A percentile compares a stretch with the other conserved stretches of the same genome.
Conservation (phyloP, 768 basidiomycete species). For the Kwoniella bestiolae region DNA sequence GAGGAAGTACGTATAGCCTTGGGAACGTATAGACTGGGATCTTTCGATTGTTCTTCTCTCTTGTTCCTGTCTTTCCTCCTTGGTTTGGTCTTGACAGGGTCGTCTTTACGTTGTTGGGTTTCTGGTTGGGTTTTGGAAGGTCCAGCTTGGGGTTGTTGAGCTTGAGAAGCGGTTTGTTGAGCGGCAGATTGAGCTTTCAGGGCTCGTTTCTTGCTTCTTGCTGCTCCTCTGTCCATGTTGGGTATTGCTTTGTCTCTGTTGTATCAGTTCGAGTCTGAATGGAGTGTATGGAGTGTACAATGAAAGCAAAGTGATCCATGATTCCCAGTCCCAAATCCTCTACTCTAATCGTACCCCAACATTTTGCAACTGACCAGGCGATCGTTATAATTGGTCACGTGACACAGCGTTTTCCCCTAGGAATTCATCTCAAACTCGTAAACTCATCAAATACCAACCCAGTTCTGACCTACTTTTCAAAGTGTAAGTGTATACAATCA, state of each 20-base stretch:
- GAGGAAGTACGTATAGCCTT: conserved; percentile 47
- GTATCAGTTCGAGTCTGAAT: too few species aligned
- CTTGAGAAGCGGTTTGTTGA: background rate
- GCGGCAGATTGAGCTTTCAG: background rate
- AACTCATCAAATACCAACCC: too few species aligned
- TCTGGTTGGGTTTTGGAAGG: background rate
- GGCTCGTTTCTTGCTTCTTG: conserved; percentile 41
- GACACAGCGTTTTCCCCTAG: too few species aligned
- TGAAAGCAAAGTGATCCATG: too few species aligned
- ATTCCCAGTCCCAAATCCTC: too few species aligned
- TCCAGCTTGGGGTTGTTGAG: background rate
- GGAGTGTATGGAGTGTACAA: background rate
- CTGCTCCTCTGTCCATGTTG: conserved; percentile 50
- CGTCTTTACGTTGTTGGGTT: background rate
- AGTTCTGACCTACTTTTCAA: too few species aligned
- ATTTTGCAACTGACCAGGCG: too few species aligned
- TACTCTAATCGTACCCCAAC: too few species aligned
- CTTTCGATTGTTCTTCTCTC: conserved; percentile 21
- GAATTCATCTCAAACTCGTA: too few species aligned
- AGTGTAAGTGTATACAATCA: too few species aligned
- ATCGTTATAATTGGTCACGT: too few species aligned
- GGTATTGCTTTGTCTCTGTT: background rate
- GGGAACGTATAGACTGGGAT: conserved; percentile 41
- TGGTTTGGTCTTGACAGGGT: background rate
- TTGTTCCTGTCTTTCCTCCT: background rate